A percentile compares a stretch with the other conserved stretches of the same genome.
Conservation (phyloP, 1,284 basidiomycete genomes). For the Ustilago shanxiensis region DNA sequence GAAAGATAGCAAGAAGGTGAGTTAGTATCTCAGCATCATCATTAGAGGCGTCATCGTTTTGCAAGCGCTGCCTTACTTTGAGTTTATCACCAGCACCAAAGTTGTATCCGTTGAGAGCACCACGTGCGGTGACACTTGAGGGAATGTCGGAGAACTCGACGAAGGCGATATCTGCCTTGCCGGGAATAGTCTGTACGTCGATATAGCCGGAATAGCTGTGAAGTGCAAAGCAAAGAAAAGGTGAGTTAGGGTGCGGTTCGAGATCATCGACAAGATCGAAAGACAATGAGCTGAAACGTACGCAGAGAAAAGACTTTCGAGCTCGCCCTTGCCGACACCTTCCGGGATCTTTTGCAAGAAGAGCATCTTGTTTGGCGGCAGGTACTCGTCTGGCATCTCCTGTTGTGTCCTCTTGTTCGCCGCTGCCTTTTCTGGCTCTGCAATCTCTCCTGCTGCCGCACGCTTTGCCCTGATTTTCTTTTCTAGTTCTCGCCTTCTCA, state of each 20-base stretch:
- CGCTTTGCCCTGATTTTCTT: constrained; percentile 52
- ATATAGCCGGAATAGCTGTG: constrained; percentile 56
- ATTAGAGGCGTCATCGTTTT: no score
- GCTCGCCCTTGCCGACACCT: constrained; percentile 50
- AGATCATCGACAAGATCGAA: background rate
- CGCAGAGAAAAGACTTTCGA: constrained; percentile 62
- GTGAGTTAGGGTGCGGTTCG: background rate
- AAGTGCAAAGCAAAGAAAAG: background rate
- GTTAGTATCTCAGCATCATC: no score
- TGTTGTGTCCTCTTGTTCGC: constrained; percentile 46
- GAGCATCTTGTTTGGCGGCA: constrained; percentile 98
- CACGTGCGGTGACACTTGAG: constrained; percentile 59
- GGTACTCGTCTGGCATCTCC: constrained; percentile 95
- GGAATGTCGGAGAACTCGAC: constrained; percentile 65
- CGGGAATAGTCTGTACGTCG: constrained; percentile 67
- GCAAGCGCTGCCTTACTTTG: no score
- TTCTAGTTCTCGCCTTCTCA: constrained; percentile 51
- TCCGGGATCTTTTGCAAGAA: constrained; percentile 80
- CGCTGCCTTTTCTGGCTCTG: constrained; percentile 31
- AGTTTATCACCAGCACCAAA: constrained; percentile 64
- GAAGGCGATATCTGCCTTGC: constrained; percentile 67
- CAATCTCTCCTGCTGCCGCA: constrained; percentile 50
- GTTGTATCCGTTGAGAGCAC: constrained; percentile 64
- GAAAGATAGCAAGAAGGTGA: background rate
- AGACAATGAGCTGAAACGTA: constrained; percentile 40